A percentile compares a stretch with the other conserved stretches of the same genome.
These are phyloP conservation scores for Naematelia aurantialba DNA, from an alignment of 768 basidiomycete genomes.

Conservation along the genomic window DNA sequence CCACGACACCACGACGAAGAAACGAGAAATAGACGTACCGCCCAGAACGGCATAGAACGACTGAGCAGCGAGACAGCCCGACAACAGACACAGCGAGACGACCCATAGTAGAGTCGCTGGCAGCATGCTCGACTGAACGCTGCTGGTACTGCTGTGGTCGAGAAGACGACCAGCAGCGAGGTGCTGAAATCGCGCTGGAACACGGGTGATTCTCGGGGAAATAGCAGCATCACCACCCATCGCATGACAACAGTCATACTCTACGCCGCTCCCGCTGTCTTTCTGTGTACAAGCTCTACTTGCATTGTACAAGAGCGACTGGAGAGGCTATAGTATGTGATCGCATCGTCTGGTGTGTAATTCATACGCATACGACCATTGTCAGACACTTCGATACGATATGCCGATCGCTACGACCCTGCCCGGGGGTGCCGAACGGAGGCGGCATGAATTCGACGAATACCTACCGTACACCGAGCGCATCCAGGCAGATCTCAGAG, in stretches of 20 bases:
- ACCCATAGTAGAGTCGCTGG: slow-evolving; percentile 25
- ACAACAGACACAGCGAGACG: slow-evolving; percentile 28
- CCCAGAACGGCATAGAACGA: slow-evolving; percentile 70
- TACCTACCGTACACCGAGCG: slow-evolving; percentile 29
- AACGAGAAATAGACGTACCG: slow-evolving; percentile 55
- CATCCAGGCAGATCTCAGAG: slow-evolving; percentile 28
- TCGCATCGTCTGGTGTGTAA: neutral
- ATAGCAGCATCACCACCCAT: neutral
- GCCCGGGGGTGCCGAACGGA: slow-evolving; percentile 11
- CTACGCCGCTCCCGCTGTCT: too few species aligned
- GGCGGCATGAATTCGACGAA: slow-evolving; percentile 31
- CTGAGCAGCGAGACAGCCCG: slow-evolving; percentile 39
- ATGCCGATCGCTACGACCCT: neutral
- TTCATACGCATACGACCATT: neutral
- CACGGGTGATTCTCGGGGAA: neutral
- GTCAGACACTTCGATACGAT: neutral
- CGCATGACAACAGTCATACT: neutral
- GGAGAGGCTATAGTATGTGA: neutral
- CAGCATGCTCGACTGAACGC: slow-evolving; percentile 17
- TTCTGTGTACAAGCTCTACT: neutral
- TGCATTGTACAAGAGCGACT: neutral
- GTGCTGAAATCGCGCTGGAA: neutral
- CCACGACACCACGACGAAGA: too few species aligned
- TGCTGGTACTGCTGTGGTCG: neutral
- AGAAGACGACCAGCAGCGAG: neutral